Base-by-base conservation (phyloP, 1,284 basidiomycete genomes). In the Amylostereum areolatum region DNA sequence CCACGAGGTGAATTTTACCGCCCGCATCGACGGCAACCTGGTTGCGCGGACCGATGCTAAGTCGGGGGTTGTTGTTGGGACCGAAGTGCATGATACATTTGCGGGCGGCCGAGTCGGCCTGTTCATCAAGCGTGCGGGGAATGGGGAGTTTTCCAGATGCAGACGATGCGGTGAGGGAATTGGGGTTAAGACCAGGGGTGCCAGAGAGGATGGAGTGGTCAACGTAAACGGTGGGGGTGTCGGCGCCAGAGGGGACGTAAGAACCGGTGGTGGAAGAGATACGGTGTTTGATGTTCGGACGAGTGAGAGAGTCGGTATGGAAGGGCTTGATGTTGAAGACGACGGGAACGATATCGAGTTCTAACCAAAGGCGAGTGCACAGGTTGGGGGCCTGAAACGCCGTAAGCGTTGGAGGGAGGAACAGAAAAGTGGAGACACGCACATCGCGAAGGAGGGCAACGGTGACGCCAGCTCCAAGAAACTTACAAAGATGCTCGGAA, bases 311-410 rank as follows among this genome's bases (percentile, higher is more conserved):
- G 57, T 89, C 85, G 4, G 85, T 87, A 63, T 87, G 85, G 76
- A 75, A 86, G 7, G 81, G 74, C 64, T 86, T 88, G 75, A 89
- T 88, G 67, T 88, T 88, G 72, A 89, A 89, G 27, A 87, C 86
- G 66, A 86, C 75, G 49, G 88, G 85, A 18, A 89, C 83, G 47
- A 89, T 80, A 62, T 89, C 85, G 63, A 83, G 63, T 45, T 84
- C 83, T 49, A 87, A 63, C 88, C 88, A 87, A 12, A 89, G 76
- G 45, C 80, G 80, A 37, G 86, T 89, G 66, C 84, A 86, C 29
- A 90, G 67, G 59, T 88, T 88, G 7, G 87, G 87, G 40, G 72
- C 73, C 81, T 87, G 59, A 24, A 36, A 28, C 43, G 59, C 39
- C 59, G 54, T 10, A 36, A 39, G 37, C 9, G 10, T 34, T 10